phyloP scores from a whole-genome alignment of 2,329 filamentous ascomycete species.

The Escovopsis sp. region DNA sequence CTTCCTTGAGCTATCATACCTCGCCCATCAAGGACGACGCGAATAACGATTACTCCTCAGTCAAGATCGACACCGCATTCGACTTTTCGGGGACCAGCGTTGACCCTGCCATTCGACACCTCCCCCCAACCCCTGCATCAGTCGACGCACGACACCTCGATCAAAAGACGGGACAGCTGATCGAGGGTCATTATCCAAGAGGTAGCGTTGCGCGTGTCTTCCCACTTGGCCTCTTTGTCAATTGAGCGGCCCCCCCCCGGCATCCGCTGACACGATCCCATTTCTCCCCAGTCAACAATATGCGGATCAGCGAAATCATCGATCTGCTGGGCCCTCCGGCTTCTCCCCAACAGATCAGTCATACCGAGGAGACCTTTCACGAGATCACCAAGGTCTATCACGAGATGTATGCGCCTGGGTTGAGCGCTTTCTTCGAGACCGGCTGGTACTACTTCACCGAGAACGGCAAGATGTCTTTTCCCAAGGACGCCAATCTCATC shows the following conservation, averaged over 20 bases:
- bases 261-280: constrained; percentile 15
- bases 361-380: constrained; percentile 36
- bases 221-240: constrained; percentile 6
- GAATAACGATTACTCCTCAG: constrained; percentile 3
- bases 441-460: constrained; percentile 56
- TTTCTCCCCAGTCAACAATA: constrained; percentile 26
- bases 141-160: constrained; percentile 13
- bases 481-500: constrained; percentile 40
- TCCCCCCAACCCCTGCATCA: constrained; percentile 10
- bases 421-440: constrained; percentile 67
- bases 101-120: constrained; percentile 48
- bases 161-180: constrained; percentile 12
- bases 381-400: constrained; percentile 59
- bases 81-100: constrained; percentile 42
- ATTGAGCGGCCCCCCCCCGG: not conserved
- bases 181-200: constrained; percentile 26
- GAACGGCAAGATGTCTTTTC: constrained; percentile 29
- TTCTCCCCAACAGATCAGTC: constrained; percentile 37
- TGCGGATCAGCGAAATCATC: constrained; percentile 62
- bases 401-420: constrained; percentile 58
- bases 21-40: constrained; percentile 10
- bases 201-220: constrained; percentile 27
- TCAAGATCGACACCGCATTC: constrained; percentile 27
- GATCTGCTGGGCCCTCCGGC: constrained; percentile 42
- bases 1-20: constrained; percentile 18